Base-by-base conservation (phyloP, 257 asterid genomes). In the Fraxinus quadrangulata region DNA sequence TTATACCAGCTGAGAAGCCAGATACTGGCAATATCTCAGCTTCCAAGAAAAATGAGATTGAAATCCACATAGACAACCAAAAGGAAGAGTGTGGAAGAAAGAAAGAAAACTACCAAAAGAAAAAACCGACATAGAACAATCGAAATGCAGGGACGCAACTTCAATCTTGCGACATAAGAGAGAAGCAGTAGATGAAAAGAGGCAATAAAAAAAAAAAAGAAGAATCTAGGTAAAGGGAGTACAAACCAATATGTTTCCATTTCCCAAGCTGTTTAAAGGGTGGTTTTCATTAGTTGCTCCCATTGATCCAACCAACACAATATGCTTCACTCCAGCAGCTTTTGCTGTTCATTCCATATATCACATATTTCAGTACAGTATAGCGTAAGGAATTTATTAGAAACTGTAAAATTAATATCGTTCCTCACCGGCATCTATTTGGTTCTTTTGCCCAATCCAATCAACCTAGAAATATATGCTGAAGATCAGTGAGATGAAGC, bases 381-480 rank as follows among this genome's bases (percentile, higher is more conserved):
- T 0, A 59, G 5, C 10, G 67, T 31, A 31, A 73, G 24, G 70
- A 75, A 70, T 23, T 65, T 68, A 70, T 9, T 47, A 61, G 71
- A 51, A 56, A 2, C 63, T 8, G 34, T 5, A 23, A 79, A 71
- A 67, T 70, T 16, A 73, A 71, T 34, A 74, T 28, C 37, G 23
- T 7, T 21, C 71, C 86, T 87, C 77, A 89, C 99, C 99, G 47
- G 94, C 93, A 63, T 96, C 99, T 65, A 96, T 88, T 85, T 96
- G 97, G 86, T 96, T 93, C 94, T 88, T 90, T 74, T 96, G 99
- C 51, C 98, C 99, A 39, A 90, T 89, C 98, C 98, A 96, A 37
- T 96, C 99, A 39, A 93, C 98, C 99, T 96, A 71, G 69, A 67
- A 83, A 75, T 5, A 24, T 49, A 78, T 4, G 73, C 33, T 75